Percentiles rank a stretch among this genome's conserved stretches.
Evolutionary conservation across 176 grass and related monocot species (phyloP).

Genomic region (Triticum aestivum): IWGSC_CS_RefSeq_v2.1 NC_057800.1:55097701-55098200

Average conservation of each 20-base stretch:
- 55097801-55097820: conserved; percentile 77
- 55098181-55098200: conserved; percentile 56
- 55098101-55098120: conserved; percentile 41
- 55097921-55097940: conserved; percentile 40
- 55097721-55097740: conserved; percentile 71
- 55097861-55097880: conserved; percentile 61
- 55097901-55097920: conserved; percentile 52
- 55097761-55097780: conserved; percentile 52
- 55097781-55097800: conserved; percentile 42
- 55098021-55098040: conserved; percentile 59
- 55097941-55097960: conserved; percentile 22
- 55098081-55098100: conserved; percentile 63
- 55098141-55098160: conserved; percentile 59
- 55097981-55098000: conserved; percentile 64
- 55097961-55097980: conserved; percentile 27
- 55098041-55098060: conserved; percentile 33
- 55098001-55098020: conserved; percentile 70
- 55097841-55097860: conserved; percentile 73
- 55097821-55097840: conserved; percentile 74
- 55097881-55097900: conserved; percentile 64
- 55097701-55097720: conserved; percentile 63
- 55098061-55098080: conserved; percentile 35
- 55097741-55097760: conserved; percentile 79
- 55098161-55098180: conserved; percentile 52
- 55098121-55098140: conserved; percentile 65